Base-by-base conservation (phyloP, 2,329 filamentous ascomycete species). In the Sclerotinia glacialis region DNA sequence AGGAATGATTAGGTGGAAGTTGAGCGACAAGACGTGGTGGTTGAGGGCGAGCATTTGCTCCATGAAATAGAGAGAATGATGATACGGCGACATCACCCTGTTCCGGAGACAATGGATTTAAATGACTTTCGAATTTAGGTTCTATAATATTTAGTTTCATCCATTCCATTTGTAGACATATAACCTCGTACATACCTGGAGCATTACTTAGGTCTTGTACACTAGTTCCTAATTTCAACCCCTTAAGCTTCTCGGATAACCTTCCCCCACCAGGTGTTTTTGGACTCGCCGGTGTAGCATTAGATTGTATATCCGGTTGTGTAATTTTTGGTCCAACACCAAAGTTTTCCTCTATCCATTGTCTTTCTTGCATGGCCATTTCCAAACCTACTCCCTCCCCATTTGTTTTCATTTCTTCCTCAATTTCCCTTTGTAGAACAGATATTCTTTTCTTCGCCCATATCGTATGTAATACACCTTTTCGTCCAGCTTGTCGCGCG, bases 281-380 rank as follows among this genome's bases (percentile, higher is more conserved):
- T 2, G 86, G 89, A 65, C 86, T 89, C 34, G 83, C 79, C 1
- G 83, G 83, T 7, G 78, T 78, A 60, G 78, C 74, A 70, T 67
- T 71, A 70, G 75, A 75, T 46, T 77, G 74, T 37, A 50, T 23
- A 68, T 77, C 72, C 9, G 78, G 75, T 26, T 70, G 67, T 11
- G 71, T 47, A 26, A 69, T 46, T 63, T 64, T 71, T 59, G 72
- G 56, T 1, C 71, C 69, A 66, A 76, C 72, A 1, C 75, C 74
- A 77, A 96, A 97, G 72, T 93, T 91, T 56, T 88, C 82, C 74
- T 92, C 85, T 63, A 97, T 93, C 92, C 92, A 96, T 72, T 90
- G 85, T 75, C 88, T 91, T 78, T 97, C 93, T 67, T 92, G 86
- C 58, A 91, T 77, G 0, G 89, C 92, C 89, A 96, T 96, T 75